Conservation (phyloP, 108 stramenopile species). For the Stephanodiscus triporus region DNA sequence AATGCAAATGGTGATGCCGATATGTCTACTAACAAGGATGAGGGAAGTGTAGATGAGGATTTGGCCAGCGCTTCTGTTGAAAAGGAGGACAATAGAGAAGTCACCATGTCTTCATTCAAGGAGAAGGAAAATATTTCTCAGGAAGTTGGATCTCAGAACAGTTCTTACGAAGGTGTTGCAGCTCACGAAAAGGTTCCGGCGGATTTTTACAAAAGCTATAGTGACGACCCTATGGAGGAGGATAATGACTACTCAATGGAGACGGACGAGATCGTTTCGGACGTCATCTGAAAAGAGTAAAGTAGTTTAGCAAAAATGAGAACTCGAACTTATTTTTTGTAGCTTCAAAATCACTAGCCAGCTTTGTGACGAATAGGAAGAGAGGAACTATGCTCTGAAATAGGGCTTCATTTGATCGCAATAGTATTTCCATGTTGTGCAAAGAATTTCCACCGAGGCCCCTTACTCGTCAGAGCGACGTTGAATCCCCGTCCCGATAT, state of each 20-base stretch:
- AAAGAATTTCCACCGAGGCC: too few relatives aligned
- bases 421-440: neutral
- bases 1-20: neutral
- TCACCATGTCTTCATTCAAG: slow-evolving; percentile 2
- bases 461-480: too few relatives aligned
- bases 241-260: too few relatives aligned
- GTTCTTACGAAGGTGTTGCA: neutral
- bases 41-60: neutral
- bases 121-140: slow-evolving; percentile 31
- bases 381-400: too few relatives aligned
- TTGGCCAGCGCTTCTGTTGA: neutral
- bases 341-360: too few relatives aligned
- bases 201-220: neutral
- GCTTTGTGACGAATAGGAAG: too few relatives aligned
- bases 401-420: too few relatives aligned
- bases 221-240: neutral
- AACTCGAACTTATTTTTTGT: too few relatives aligned
- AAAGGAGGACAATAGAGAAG: slow-evolving; percentile 2
- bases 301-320: too few relatives aligned
- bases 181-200: neutral
- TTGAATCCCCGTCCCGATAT: slow-evolving; percentile 21
- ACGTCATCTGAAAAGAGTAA: too few relatives aligned
- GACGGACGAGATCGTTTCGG: too few relatives aligned
- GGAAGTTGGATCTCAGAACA: neutral
- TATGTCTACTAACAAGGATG: too few relatives aligned